Evolutionary conservation across 345 rosid genomes (phyloP), one percentile per base, ranked within the genome.

Genomic region (Salix dunnii): DNA sequence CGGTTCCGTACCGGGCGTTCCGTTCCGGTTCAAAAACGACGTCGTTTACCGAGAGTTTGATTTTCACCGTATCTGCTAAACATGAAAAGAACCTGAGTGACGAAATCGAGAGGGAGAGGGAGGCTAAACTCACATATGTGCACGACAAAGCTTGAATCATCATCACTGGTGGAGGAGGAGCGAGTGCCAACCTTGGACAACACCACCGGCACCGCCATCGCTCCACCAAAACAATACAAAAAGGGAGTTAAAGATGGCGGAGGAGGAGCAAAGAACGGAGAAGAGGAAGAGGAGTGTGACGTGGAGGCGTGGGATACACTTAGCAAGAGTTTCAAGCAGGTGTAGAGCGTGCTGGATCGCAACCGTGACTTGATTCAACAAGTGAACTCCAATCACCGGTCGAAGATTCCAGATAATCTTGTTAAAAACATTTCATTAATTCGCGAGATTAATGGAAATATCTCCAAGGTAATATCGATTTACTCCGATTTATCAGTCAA

Each of bases 371-470:
- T 86, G 76, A 86, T 86, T 68, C 58, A 60, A 14, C 81, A 64
- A 75, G 89, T 76, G 73, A 86, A 86, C 77, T 75, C 79, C 46
- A 83, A 86, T 36, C 87, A 84, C 58, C 82, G 25, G 28, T 84
- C 84, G 38, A 77, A 27, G 82, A 74, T 82, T 42, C 84, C 89
- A 4, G 85, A 84, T 46, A 82, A 86, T 31, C 80, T 86, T 31
- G 62, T 74, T 2, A 75, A 69, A 58, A 84, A 85, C 78, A 77
- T 81, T 31, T 63, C 60, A 12, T 65, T 83, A 62, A 83, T 85
- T 51, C 62, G 36, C 67, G 77, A 85, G 76, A 83, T 85, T 27
- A 83, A 85, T 65, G 72, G 81, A 7, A 85, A 85, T 58, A 81
- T 85, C 73, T 83, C 83, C 38, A 81, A 76, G 73, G 84, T 81